Conservation (phyloP, 1,284 basidiomycete species). For the Austroboletus novae-zelandiae region DNA sequence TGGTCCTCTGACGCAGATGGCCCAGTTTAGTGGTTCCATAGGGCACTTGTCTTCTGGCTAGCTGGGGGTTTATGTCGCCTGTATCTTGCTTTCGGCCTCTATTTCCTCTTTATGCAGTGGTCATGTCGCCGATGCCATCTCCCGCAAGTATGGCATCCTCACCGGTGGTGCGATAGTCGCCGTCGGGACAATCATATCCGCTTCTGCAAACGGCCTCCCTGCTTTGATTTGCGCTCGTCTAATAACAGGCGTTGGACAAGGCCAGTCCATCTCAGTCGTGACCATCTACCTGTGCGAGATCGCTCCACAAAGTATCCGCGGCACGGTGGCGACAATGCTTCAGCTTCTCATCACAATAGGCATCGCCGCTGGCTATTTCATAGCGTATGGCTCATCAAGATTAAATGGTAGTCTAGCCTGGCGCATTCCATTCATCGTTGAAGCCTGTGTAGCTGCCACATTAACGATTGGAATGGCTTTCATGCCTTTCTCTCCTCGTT, state of each 20-base stretch:
- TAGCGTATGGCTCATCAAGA: constrained; percentile 45
- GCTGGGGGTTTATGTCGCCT: constrained; percentile 43
- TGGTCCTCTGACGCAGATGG: constrained; percentile 46
- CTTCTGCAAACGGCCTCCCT: constrained; percentile 32
- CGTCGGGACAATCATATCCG: constrained; percentile 37
- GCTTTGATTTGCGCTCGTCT: constrained; percentile 46
- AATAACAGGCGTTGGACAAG: constrained; percentile 48
- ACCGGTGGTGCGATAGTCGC: constrained; percentile 42
- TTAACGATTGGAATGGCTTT: constrained; percentile 46
- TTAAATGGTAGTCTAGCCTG: constrained; percentile 42
- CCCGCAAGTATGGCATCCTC: constrained; percentile 46
- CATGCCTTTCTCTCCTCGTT: constrained; percentile 54
- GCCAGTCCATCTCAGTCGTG: constrained; percentile 46
- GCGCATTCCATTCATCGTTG: constrained; percentile 46
- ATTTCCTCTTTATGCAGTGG: constrained; percentile 45
- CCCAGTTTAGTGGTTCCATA: constrained; percentile 39
- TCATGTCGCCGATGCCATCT: constrained; percentile 45
- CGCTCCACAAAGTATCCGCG: constrained; percentile 41
- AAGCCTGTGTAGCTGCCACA: constrained; percentile 37
- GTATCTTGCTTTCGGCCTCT: constrained; percentile 47
- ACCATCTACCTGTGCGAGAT: constrained; percentile 48
- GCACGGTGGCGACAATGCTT: constrained; percentile 41
- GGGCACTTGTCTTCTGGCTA: constrained; percentile 35
- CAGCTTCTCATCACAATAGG: constrained; percentile 48
- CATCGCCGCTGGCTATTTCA: constrained; percentile 48